These are phyloP conservation scores for Suillus bovinus DNA, from an alignment of 768 basidiomycete genomes.

Conservation along the genomic window DNA sequence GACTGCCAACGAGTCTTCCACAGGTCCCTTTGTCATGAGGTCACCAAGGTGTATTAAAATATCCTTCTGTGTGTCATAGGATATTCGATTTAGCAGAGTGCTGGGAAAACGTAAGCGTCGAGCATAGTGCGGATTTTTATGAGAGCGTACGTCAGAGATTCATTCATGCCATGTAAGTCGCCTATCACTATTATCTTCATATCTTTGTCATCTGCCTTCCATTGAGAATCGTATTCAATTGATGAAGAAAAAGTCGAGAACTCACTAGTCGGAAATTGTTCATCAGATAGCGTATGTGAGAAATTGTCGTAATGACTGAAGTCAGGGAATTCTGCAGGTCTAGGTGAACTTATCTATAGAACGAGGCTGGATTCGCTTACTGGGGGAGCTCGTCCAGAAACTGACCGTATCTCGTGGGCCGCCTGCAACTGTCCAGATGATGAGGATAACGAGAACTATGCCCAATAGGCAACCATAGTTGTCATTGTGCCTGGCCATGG, in stretches of 20 bases:
- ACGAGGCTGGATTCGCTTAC: background rate
- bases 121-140: background rate
- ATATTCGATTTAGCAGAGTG: conserved; percentile 58
- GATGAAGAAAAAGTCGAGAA: background rate
- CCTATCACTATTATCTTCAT: conserved; percentile 76
- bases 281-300: conserved; percentile 38
- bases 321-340: conserved; percentile 47
- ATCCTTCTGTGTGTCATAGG: conserved; percentile 62
- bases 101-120: conserved; percentile 37
- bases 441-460: conserved; percentile 39
- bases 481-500: background rate
- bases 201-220: conserved; percentile 45
- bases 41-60: conserved; percentile 85
- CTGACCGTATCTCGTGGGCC: background rate
- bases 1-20: conserved; percentile 59
- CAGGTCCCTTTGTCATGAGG: conserved; percentile 67
- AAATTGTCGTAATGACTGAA: conserved; percentile 51
- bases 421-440: conserved; percentile 40
- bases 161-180: conserved; percentile 84
- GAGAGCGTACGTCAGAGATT: conserved; percentile 59
- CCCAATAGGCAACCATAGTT: conserved; percentile 25
- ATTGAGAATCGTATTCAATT: background rate
- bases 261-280: conserved; percentile 59
- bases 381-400: conserved; percentile 18
- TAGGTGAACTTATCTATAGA: conserved; percentile 4